Conservation (phyloP, 176 grass and related monocot species). For the Coix lacrymajobi region DNA sequence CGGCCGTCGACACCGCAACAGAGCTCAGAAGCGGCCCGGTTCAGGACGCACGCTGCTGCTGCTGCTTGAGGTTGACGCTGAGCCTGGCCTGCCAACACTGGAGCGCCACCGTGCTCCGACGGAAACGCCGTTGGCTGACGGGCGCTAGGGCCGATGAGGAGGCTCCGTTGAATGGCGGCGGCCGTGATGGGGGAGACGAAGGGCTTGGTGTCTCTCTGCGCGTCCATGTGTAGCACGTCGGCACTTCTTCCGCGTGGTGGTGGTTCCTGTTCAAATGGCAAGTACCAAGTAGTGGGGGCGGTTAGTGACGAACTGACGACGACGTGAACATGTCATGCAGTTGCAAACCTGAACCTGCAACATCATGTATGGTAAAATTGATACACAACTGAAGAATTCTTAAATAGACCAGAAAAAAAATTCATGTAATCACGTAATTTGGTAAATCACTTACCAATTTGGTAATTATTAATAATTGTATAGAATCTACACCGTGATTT, state of each 20-base stretch:
- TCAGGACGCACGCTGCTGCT: conserved; percentile 2
- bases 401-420: too few relatives aligned
- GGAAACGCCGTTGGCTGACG: neutral
- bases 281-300: neutral
- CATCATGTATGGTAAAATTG: too few relatives aligned
- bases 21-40: conserved; percentile 1
- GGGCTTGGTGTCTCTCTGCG: conserved; percentile 23
- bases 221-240: conserved; percentile 2
- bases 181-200: conserved; percentile 28
- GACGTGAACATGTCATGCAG: neutral
- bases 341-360: neutral
- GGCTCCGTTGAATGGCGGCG: neutral
- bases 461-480: too few relatives aligned
- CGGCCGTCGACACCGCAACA: neutral
- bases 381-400: too few relatives aligned
- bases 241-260: neutral
- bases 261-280: conserved; percentile 24
- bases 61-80: neutral
- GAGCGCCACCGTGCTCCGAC: neutral
- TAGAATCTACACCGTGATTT: too few relatives aligned
- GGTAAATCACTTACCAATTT: too few relatives aligned
- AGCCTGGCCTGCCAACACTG: neutral
- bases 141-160: neutral
- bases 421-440: too few relatives aligned
- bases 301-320: too few relatives aligned